Base-by-base conservation (phyloP, 2,329 filamentous ascomycete species). In the Fusarium veterinarium region DNA sequence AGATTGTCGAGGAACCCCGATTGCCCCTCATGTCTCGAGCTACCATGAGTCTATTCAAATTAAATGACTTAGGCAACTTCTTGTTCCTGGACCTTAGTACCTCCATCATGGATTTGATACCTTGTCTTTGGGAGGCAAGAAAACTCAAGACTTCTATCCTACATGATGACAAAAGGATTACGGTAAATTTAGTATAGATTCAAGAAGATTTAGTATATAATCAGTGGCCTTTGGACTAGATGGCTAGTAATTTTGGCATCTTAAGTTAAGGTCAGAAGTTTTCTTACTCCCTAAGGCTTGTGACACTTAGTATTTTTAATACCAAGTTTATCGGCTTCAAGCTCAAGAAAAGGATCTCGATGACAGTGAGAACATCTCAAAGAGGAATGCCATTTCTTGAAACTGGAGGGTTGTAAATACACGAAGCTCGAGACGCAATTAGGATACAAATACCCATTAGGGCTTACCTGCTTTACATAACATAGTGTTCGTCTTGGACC, bases 1-100 rank as follows among this genome's bases (percentile, higher is more conserved):
- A 40, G 46, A 60, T 55, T 52, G 49, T 60, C 64, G 60, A 64
- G 53, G 64, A 52, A 55, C 74, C 69, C 63, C 52, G 38, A 41
- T 46, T 56, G 40, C 74, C 61, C 71, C 73, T 49, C 75, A 35
- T 30, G 37, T 48, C 62, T 66, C 53, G 33, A 37, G 35, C 41
- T 53, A 31, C 19, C 49, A 45, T 46, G 6, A 44, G 31, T 30
- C n/a, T 55, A 28, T 30, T 41, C 13, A 20, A 16, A 23, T 33
- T 44, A 30, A 33, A 28, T 42, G 42, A 45, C 63, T 37, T 44
- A 8, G n/a, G 38, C 37, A 51, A 35, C 11, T 51, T 35, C 33
- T 51, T 51, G 17, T 35, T 51, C 30, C n/a, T 35, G 25, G 48
- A 25, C 31, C n/a, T 51, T 6, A 23, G 12, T 35, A 35, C n/a